phyloP scores from a whole-genome alignment of 768 basidiomycete genomes.

The Termitomyces sp. region DNA sequence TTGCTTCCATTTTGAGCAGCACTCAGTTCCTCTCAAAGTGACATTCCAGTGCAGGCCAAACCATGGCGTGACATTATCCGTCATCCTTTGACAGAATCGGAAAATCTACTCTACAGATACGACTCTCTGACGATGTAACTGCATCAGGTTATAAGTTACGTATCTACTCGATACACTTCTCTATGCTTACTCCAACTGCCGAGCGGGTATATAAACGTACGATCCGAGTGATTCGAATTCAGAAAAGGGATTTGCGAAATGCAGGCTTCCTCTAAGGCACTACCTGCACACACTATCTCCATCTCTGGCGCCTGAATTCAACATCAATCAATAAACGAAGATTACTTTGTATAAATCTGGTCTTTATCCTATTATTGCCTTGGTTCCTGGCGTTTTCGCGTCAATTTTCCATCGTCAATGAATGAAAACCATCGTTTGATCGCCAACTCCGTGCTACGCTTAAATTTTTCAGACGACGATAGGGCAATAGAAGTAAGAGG shows the following conservation, averaged over 20 bases:
- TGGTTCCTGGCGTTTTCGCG: too few species aligned
- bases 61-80: conserved; percentile 19
- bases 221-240: not conserved
- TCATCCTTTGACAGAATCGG: not conserved
- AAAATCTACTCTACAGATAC: too few species aligned
- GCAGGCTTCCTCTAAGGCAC: not conserved
- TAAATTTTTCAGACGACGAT: not conserved
- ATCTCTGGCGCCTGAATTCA: not conserved
- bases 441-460: not conserved
- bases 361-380: too few species aligned
- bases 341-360: too few species aligned
- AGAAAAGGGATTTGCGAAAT: not conserved
- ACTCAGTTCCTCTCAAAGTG: conserved; percentile 16
- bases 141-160: not conserved
- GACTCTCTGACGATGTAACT: not conserved
- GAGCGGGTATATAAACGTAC: not conserved
- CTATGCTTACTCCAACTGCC: not conserved
- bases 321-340: too few species aligned
- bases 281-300: not conserved
- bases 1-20: not conserved
- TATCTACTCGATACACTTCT: not conserved
- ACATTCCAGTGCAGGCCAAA: conserved; percentile 19
- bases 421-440: not conserved
- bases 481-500: too few species aligned
- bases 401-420: not conserved